Evolutionary conservation across 345 rosid species (phyloP).

Genomic region (Pelargonium nanum): DNA sequence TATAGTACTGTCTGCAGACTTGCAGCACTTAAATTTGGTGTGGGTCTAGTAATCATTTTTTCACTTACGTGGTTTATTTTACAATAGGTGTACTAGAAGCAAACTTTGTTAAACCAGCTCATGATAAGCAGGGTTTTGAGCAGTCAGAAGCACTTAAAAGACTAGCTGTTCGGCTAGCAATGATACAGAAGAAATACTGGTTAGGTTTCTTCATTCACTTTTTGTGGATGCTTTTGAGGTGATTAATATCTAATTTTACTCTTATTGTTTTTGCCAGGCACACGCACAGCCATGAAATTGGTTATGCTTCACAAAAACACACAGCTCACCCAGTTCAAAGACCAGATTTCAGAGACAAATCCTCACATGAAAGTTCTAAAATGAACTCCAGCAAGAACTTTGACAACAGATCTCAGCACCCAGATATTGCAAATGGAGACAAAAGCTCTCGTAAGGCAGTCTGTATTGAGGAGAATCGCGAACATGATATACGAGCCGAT

Average conservation of each 20-base stretch:
- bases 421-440: conserved; percentile 9
- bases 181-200: conserved; percentile 50
- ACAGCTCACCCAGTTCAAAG: conserved; percentile 4
- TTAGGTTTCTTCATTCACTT: conserved; percentile 11
- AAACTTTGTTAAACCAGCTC: conserved; percentile 77
- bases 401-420: conserved; percentile 2
- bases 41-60: neutral
- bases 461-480: neutral
- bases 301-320: conserved; percentile 39
- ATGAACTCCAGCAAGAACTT: neutral
- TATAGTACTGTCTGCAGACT: neutral
- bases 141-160: conserved; percentile 46
- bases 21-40: neutral
- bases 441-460: conserved; percentile 5
- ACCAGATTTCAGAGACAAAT: conserved; percentile 6
- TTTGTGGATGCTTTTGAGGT: neutral
- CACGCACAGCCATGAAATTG: conserved; percentile 46
- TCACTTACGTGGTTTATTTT: conserved; percentile 1
- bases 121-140: conserved; percentile 74
- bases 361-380: neutral
- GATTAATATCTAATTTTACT: conserved; percentile 2
- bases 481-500: neutral
- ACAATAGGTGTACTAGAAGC: conserved; percentile 55
- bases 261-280: conserved; percentile 25
- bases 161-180: conserved; percentile 36